Conservation (phyloP, 2,329 filamentous ascomycete genomes). For the Aspergillus sp. region DNA sequence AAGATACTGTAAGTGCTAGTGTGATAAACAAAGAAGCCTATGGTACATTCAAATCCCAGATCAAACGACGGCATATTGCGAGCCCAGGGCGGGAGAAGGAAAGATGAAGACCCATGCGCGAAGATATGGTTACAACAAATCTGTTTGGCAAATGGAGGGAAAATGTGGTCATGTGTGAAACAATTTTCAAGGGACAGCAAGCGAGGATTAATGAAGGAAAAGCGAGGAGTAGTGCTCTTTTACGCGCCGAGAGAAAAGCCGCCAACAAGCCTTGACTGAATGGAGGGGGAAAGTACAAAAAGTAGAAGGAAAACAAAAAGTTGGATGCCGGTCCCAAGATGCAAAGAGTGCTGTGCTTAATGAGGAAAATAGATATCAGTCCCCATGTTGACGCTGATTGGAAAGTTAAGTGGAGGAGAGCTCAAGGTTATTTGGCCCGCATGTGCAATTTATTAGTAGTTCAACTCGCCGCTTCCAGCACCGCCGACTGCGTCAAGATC, state of each 20-base stretch:
- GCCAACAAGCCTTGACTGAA: background rate
- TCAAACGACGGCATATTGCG: background rate
- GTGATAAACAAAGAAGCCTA: background rate
- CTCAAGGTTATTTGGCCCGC: background rate
- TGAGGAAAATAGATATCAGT: slow-evolving; percentile 1
- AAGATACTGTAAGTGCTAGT: background rate
- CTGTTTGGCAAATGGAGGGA: background rate
- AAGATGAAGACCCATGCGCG: background rate
- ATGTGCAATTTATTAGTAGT: slow-evolving; percentile 63
- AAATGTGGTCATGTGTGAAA: background rate
- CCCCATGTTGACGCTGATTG: slow-evolving; percentile 11
- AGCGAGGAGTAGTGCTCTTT: background rate
- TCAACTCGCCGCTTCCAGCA: slow-evolving; percentile 76
- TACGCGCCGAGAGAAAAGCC: background rate
- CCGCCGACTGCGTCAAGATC: slow-evolving; percentile 85
- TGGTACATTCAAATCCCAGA: slow-evolving; percentile 1
- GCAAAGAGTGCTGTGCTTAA: background rate
- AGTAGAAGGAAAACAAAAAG: background rate
- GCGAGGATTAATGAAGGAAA: background rate
- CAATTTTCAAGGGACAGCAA: background rate
- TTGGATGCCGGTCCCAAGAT: slow-evolving; percentile 2
- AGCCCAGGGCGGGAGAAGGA: background rate
- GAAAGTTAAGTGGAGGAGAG: background rate
- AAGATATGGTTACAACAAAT: background rate
- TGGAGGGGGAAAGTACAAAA: background rate